Conservation (phyloP, 208 protist species). For the Phytomonas sp. region DNA sequence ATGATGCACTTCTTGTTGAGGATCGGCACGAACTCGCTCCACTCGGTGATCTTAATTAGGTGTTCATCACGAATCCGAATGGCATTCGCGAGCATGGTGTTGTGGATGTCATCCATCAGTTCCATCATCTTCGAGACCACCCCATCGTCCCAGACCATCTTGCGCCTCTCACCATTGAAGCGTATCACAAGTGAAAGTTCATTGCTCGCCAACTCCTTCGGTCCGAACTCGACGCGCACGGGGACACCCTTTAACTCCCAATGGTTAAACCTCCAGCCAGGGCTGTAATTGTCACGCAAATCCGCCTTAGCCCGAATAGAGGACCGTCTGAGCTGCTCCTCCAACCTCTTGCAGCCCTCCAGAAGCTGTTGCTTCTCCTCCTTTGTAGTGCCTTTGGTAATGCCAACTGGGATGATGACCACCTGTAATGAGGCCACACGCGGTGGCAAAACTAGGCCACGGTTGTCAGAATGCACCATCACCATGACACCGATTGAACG, state of each 20-base stretch:
- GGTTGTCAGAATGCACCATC: conserved; percentile 98
- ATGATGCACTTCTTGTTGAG: conserved; percentile 88
- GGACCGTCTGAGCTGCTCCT: conserved; percentile 42
- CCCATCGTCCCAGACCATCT: conserved; percentile 47
- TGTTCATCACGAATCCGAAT: conserved; percentile 35
- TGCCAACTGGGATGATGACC: conserved; percentile 89
- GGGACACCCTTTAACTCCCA: conserved; percentile 97
- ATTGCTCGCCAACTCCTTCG: conserved; percentile 90
- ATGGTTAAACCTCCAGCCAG: conserved; percentile 97
- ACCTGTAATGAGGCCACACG: conserved; percentile 94
- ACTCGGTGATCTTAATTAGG: conserved; percentile 58
- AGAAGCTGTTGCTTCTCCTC: conserved; percentile 47
- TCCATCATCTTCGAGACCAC: conserved; percentile 18
- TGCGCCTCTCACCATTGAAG: conserved; percentile 56
- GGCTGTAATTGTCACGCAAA: conserved; percentile 92
- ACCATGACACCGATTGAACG: conserved; percentile 97
- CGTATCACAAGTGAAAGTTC: conserved; percentile 51
- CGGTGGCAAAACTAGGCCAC: conserved; percentile 97
- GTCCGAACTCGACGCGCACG: conserved; percentile 96
- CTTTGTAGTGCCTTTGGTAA: conserved; percentile 75
- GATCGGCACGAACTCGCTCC: conserved; percentile 87
- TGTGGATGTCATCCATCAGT: conserved; percentile 91
- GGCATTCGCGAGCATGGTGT: conserved; percentile 71
- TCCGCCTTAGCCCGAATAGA: conserved; percentile 90
- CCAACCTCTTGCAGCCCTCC: conserved; percentile 39